Conservation (phyloP, 2,329 filamentous ascomycete species). For the Plectosphaerella plurivora region DNA sequence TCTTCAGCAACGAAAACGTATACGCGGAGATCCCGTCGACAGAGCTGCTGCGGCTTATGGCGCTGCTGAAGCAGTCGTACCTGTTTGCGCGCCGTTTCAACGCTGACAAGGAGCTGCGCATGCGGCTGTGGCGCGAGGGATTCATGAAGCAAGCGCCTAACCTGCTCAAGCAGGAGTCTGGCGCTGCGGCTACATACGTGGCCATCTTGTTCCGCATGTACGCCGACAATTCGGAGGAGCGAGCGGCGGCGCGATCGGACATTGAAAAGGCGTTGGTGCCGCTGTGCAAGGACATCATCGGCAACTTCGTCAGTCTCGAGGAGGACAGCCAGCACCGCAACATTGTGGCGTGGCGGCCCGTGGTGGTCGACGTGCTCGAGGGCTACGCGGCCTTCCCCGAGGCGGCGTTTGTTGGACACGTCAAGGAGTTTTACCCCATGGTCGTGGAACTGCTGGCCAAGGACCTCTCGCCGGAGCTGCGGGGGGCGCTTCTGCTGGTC, state of each 20-base stretch:
- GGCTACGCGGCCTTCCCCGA: conserved; percentile 82
- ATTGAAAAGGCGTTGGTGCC: conserved; percentile 92
- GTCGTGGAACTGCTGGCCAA: conserved; percentile 77
- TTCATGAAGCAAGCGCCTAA: conserved; percentile 99
- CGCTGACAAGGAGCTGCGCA: conserved; percentile 90
- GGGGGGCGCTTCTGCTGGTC: conserved; percentile 71
- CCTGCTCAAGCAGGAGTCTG: conserved; percentile 92
- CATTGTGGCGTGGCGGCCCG: conserved; percentile 93
- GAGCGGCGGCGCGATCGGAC: conserved; percentile 71
- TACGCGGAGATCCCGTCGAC: conserved; percentile 88
- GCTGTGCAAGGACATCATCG: conserved; percentile 90
- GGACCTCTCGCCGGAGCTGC: conserved; percentile 76
- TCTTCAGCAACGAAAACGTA: conserved; percentile 95
- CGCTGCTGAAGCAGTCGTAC: conserved; percentile 89
- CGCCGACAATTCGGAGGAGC: conserved; percentile 78
- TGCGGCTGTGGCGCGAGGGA: conserved; percentile 91
- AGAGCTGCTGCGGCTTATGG: conserved; percentile 89
- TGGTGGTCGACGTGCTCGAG: conserved; percentile 94
- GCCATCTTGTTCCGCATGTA: conserved; percentile 97
- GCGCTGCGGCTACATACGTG: conserved; percentile 90
- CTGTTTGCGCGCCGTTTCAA: conserved; percentile 98
- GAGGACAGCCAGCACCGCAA: conserved; percentile 97
- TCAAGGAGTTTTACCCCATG: conserved; percentile 81
- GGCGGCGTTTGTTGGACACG: conserved; percentile 73
- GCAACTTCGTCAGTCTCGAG: conserved; percentile 78